These are phyloP conservation scores for Aureobasidium sp. DNA, from an alignment of 2,329 filamentous ascomycete genomes.

Conservation along the genomic window DNA sequence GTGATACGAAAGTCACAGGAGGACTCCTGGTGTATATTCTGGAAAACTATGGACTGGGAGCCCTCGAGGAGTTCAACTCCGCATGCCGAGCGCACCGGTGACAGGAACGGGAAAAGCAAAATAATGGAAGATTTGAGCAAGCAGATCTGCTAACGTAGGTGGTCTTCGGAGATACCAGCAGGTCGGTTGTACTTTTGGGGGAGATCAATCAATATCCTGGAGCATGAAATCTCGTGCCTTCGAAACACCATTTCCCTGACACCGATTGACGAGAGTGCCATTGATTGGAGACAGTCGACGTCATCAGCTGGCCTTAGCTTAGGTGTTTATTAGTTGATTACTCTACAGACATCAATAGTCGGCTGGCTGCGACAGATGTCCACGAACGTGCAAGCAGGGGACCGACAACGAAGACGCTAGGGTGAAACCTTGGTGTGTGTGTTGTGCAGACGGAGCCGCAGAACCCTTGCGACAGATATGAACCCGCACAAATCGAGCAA, in stretches of 20 bases:
- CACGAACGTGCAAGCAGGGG: not conserved
- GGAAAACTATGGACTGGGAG: not conserved
- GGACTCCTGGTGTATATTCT: not conserved
- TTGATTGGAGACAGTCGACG: not conserved
- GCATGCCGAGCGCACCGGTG: not conserved
- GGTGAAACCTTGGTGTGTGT: conserved; percentile 10
- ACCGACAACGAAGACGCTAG: not conserved
- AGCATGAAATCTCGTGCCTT: not conserved
- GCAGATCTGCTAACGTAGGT: not conserved
- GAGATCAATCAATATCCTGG: not conserved
- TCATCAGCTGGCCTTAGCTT: conserved; percentile 1
- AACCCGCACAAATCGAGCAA: not conserved
- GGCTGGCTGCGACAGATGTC: conserved; percentile 4
- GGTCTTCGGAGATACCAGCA: not conserved
- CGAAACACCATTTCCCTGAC: not conserved
- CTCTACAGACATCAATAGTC: not conserved
- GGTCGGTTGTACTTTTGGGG: not conserved
- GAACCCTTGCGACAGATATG: not conserved
- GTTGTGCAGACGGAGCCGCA: not conserved
- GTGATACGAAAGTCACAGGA: not conserved
- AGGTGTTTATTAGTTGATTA: not conserved
- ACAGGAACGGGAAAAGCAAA: conserved; percentile 7
- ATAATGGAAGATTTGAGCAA: not conserved
- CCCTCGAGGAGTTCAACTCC: not conserved
- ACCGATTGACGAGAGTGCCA: not conserved